Evolutionary conservation across 1,284 basidiomycete genomes (phyloP), one percentile per base, ranked within the genome.

Genomic region (Ustilago sp.): DNA sequence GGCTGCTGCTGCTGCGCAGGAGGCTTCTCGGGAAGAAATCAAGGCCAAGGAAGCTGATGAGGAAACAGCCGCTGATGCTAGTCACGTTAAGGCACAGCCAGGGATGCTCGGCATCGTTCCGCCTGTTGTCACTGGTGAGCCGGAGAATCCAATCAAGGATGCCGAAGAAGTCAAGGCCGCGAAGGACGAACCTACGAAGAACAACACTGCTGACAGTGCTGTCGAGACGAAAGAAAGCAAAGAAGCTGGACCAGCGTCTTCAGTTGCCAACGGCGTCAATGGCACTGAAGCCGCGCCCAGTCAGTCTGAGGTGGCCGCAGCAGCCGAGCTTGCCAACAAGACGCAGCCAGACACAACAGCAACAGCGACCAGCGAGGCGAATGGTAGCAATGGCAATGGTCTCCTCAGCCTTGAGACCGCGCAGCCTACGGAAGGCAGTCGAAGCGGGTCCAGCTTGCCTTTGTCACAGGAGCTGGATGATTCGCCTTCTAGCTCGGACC

Each of bases 81-180:
- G 17, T 31, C 36, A 53, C 8, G 48, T 43, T 8, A 62, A 65
- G 19, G 41, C 67, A 15, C 55, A 56, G 52, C 63, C 68, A 12
- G 72, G 76, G 8, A 39, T 79, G 66, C 76, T 79, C 34, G 76
- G 76, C 17, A 59, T 79, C 35, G 68, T 79, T 17, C 76, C 76
- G n/a, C 72, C 69, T 13, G 59, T 59, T 8, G 59, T 69, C 15
- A 65, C 73, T 12, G 76, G 75, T 12, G 75, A 77, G 61, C 54
- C 67, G 1, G 61, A 74, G 15, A 74, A 74, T 28, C 66, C 76
- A 41, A 57, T 75, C 19, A 54, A 56, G 52, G 52, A 59, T n/a
- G 60, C 3, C 9, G 45, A 57, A 13, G 39, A 47, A 11, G 12
- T 50, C 28, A 28, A 50, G 32, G n/a, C 32, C 13, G n/a, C 34